phyloP scores from a whole-genome alignment of 441 rosid species.

The Codiaeum variegatum region DNA sequence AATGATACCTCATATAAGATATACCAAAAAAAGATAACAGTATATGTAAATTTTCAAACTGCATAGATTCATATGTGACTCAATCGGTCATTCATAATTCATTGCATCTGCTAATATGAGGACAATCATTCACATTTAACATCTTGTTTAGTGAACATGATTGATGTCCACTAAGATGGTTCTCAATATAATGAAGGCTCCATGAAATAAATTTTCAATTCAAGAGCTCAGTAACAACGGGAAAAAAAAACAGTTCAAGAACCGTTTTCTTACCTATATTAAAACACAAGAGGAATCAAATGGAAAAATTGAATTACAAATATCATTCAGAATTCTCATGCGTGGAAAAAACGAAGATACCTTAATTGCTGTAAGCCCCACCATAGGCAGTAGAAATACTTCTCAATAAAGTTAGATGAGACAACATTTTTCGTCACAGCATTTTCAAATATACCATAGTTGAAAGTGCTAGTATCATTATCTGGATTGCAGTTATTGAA shows the following conservation, averaged over 20 bases:
- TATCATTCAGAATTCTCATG: conserved; percentile 6
- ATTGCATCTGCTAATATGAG: no score
- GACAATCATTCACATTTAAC: background rate
- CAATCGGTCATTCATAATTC: no score
- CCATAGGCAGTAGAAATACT: conserved; percentile 92
- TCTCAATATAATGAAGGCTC: background rate
- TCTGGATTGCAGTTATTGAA: conserved; percentile 59
- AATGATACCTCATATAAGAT: no score
- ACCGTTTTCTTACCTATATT: background rate
- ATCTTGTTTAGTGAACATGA: background rate
- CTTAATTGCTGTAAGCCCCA: conserved; percentile 96
- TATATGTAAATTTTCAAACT: no score
- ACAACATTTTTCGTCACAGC: conserved; percentile 66
- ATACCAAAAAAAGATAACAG: no score
- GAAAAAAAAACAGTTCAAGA: background rate
- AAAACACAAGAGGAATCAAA: background rate
- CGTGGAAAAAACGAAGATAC: conserved; percentile 31
- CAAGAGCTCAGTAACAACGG: background rate
- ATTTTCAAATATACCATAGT: conserved; percentile 67
- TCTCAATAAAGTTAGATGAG: conserved; percentile 51
- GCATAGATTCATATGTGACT: no score
- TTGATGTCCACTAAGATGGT: background rate
- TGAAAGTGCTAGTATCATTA: conserved; percentile 29
- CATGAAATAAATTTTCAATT: background rate
- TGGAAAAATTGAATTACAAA: background rate